Conservation (phyloP, 768 basidiomycete genomes). For the Termitomyces sp. region DNA sequence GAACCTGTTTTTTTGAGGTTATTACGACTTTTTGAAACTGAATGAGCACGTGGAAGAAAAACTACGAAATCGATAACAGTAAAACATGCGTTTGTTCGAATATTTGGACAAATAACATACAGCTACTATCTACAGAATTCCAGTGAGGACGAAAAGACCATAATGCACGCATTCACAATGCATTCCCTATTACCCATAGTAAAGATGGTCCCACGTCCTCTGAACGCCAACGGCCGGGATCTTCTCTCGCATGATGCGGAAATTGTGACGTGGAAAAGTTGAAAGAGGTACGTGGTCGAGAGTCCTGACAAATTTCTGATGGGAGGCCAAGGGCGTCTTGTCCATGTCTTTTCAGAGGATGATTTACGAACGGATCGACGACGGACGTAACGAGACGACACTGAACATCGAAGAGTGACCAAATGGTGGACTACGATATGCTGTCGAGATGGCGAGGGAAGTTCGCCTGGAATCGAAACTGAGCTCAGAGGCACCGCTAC, state of each 20-base stretch:
- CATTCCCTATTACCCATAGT: background rate
- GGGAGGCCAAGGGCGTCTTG: slow-evolving; percentile 14
- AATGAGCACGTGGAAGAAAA: background rate
- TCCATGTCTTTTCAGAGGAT: background rate
- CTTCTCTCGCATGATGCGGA: background rate
- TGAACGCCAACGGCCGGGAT: background rate
- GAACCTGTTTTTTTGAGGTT: background rate
- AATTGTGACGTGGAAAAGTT: slow-evolving; percentile 16
- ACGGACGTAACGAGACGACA: slow-evolving; percentile 23
- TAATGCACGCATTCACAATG: background rate
- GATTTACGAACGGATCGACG: slow-evolving; percentile 16
- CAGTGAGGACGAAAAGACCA: background rate
- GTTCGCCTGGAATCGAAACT: slow-evolving; percentile 7
- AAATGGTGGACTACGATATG: slow-evolving; percentile 23
- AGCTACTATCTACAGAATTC: background rate
- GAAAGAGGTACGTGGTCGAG: slow-evolving; percentile 14
- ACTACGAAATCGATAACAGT: background rate
- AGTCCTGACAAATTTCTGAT: slow-evolving; percentile 1
- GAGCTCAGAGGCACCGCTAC: slow-evolving; percentile 16
- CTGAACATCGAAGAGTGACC: slow-evolving; percentile 20
- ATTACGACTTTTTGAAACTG: background rate
- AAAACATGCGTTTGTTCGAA: background rate
- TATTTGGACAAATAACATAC: background rate
- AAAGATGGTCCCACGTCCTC: background rate
- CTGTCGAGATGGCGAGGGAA: slow-evolving; percentile 14